Base-by-base conservation (phyloP, 148 eudicot genomes). In the Nyssa sinensis region DNA sequence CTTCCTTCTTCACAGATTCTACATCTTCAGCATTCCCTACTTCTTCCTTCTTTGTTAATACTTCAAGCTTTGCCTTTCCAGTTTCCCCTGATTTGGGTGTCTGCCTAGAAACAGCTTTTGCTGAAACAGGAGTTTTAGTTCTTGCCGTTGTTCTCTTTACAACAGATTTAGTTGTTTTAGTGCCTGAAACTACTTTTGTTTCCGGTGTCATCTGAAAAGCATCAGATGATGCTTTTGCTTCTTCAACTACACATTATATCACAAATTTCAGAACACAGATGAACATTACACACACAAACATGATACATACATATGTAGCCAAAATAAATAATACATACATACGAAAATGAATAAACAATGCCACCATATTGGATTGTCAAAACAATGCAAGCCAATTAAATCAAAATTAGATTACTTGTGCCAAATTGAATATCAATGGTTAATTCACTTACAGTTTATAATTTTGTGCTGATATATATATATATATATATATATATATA, bases 61-160 rank as follows among this genome's bases (percentile, higher is more conserved):
- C 84, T 49, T 70, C 86, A 59, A 7, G 77, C 57, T 84, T 74
- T 12, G 10, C 71, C 58, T 82, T 76, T 31, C 65, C 80, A 29
- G 74, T 71, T 59, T 72, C 88, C 30, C 21, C 73, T 53, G 44
- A 34, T 35, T 84, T 75, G 8, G 77, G 70, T n/a, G 79, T 79
- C 64, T 66, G 62, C 14, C 70, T 61, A 67, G 88, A n/a, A 67
- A 29, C 82, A 75, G 58, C 74, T 76, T 83, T 89, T 16, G 85
- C 82, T 16, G 91, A 77, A 34, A 82, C 77, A 70, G 91, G 75
- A 70, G 80, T 75, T 71, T 87, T 88, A 44, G 83, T 84, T 47
- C 73, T 84, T 19, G 75, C 60, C 24, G 82, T 74, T 75, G 81
- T 81, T 68, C 73, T 89, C 81, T 73, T 90, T 57, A 81, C 85